Conservation (phyloP, 164 flowering plant genomes). For the Chimonanthus salicifolius region DNA sequence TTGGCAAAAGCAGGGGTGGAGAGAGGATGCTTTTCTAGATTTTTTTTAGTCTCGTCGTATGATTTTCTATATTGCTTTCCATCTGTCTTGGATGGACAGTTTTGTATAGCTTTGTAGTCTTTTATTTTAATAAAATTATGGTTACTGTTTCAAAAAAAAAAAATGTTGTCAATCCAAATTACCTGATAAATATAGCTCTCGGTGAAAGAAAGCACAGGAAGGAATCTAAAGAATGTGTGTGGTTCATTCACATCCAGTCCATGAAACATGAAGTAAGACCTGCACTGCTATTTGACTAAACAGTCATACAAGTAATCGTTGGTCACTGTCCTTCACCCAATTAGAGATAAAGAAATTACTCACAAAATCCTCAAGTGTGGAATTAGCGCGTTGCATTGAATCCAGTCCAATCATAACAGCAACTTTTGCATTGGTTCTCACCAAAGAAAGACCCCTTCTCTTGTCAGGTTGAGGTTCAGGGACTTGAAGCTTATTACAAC, state of each 20-base stretch:
- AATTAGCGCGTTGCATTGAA: constrained; percentile 84
- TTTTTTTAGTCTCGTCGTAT: too few relatives aligned
- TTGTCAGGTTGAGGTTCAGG: constrained; percentile 9
- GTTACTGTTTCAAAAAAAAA: background rate
- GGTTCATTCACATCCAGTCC: constrained; percentile 67
- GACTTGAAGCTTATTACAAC: constrained; percentile 2
- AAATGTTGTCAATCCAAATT: constrained; percentile 1
- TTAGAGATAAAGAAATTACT: constrained; percentile 25
- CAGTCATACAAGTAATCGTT: constrained; percentile 6
- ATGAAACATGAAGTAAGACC: constrained; percentile 96
- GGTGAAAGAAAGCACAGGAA: constrained; percentile 78
- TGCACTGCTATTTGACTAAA: constrained; percentile 53
- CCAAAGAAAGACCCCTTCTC: constrained; percentile 12
- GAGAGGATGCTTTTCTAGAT: too few relatives aligned
- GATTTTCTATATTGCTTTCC: too few relatives aligned
- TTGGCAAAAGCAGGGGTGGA: too few relatives aligned
- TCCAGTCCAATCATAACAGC: constrained; percentile 61
- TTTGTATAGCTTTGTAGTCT: too few relatives aligned
- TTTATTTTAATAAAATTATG: too few relatives aligned
- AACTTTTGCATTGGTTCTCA: constrained; percentile 17
- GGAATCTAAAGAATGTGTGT: constrained; percentile 55
- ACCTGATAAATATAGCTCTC: constrained; percentile 97
- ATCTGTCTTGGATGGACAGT: too few relatives aligned
- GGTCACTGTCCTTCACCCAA: background rate
- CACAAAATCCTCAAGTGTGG: constrained; percentile 97